Base-by-base conservation (phyloP, 1,139 yeast genomes). In the Spencermartinsiella ligniputridi region DNA sequence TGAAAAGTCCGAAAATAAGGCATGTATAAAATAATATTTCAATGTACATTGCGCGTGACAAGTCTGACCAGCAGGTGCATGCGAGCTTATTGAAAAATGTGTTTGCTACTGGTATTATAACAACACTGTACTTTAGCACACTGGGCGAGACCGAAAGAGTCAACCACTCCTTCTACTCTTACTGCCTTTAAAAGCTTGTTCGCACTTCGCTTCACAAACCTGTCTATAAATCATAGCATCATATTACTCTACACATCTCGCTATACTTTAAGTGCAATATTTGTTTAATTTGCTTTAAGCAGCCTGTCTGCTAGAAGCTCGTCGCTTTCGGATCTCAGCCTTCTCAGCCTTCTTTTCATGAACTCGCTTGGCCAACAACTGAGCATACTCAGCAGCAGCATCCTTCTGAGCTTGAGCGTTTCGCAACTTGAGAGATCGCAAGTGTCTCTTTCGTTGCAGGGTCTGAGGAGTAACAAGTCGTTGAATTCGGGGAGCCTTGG, bases 401-500 rank as follows among this genome's bases (percentile, higher is more conserved):
- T 92, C 97, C 88, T 95, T 89, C 79, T 89, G 96, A 70, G 87
- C 89, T 81, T 88, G 96, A 74, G 97, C 97, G 75, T 87, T 87
- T 79, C 83, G 85, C 72, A 87, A 79, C 86, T 92, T 92, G 76
- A 83, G 79, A 64, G 96, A 82, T 75, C 82, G 85, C 72, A 87
- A 83, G 71, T 88, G 92, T 81, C 97, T 87, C 95, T 92, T 92
- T 84, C 97, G 92, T 81, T 90, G 97, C 75, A 92, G 83, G 70
- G 89, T 84, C 80, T 90, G 97, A 74, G 98, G 98, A 68, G 98
- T 92, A 63, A 92, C 95, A 70, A 92, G 85, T 79, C 98, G 89
- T 81, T 92, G 98, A 78, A 92, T 90, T 87, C 88, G 92, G 79
- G 98, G 98, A 69, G 98, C 97, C 86, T 92, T 92, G 77, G 97